These are phyloP conservation scores for Apiospora pterosperma DNA, from an alignment of 2,329 filamentous ascomycete species.

Conservation along the genomic window DNA sequence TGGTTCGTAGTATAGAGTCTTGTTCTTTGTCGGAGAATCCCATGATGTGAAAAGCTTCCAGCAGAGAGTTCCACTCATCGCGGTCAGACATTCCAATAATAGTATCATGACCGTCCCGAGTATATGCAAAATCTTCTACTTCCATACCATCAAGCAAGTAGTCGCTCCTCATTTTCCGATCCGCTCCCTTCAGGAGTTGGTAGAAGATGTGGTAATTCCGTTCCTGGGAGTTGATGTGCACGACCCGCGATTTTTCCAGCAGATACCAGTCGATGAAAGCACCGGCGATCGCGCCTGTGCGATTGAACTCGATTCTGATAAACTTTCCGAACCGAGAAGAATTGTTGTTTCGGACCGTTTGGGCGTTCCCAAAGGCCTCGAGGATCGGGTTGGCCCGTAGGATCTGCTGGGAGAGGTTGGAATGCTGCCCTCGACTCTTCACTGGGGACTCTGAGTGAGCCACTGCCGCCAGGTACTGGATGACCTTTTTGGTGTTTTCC, in stretches of 20 bases:
- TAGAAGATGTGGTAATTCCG: slow-evolving; percentile 98
- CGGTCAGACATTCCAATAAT: slow-evolving; percentile 87
- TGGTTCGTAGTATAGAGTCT: slow-evolving; percentile 74
- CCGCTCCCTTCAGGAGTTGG: slow-evolving; percentile 84
- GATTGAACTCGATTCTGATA: slow-evolving; percentile 92
- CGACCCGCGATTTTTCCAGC: slow-evolving; percentile 95
- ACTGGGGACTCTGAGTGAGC: slow-evolving; percentile 75
- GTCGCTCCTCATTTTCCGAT: slow-evolving; percentile 66
- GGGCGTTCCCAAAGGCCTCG: slow-evolving; percentile 96
- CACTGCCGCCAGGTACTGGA: slow-evolving; percentile 95
- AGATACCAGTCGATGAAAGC: slow-evolving; percentile 99
- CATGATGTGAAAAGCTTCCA: slow-evolving; percentile 95
- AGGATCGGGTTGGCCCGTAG: slow-evolving; percentile 94
- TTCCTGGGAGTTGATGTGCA: slow-evolving; percentile 81
- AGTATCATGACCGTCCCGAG: slow-evolving; percentile 82
- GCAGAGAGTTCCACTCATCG: slow-evolving; percentile 83
- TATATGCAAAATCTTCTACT: slow-evolving; percentile 89
- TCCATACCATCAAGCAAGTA: slow-evolving; percentile 73
- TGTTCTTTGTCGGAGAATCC: slow-evolving; percentile 87
- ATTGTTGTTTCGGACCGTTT: slow-evolving; percentile 97
- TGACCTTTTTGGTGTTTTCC: slow-evolving; percentile 99
- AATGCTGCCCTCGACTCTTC: slow-evolving; percentile 61
- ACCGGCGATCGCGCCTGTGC: slow-evolving; percentile 84
- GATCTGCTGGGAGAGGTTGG: slow-evolving; percentile 94
- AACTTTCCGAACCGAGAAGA: slow-evolving; percentile 98